phyloP scores from a whole-genome alignment of 306 rosid genomes.

The Malus orientalis region DNA sequence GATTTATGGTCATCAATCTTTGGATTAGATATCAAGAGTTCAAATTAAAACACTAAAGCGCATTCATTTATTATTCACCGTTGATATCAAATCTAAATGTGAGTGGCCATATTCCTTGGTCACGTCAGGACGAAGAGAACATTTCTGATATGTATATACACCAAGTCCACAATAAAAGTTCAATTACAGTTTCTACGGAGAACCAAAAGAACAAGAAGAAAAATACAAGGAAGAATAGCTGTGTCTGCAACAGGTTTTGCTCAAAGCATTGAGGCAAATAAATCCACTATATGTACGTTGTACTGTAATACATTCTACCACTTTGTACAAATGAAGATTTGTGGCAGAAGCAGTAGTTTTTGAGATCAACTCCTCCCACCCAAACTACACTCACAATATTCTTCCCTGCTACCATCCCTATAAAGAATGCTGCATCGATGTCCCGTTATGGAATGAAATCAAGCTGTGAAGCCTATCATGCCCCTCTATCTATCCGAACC shows the following conservation, averaged over 20 bases:
- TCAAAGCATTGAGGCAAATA: not conserved
- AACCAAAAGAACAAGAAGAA: not conserved
- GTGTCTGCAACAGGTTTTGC: not conserved
- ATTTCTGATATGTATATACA: not conserved
- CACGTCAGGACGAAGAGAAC: too few species aligned
- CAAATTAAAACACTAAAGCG: not conserved
- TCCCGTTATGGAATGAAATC: slow-evolving; percentile 14
- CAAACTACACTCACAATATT: slow-evolving; percentile 22
- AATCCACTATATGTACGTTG: slow-evolving; percentile 22
- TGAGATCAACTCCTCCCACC: slow-evolving; percentile 19
- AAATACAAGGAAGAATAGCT: not conserved
- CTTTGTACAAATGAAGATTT: slow-evolving; percentile 21
- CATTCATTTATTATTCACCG: not conserved
- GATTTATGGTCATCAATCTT: not conserved
- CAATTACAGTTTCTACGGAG: not conserved
- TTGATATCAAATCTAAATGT: too few species aligned
- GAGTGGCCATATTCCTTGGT: too few species aligned
- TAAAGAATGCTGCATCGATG: slow-evolving; percentile 28
- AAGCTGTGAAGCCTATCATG: slow-evolving; percentile 35
- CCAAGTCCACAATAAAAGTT: not conserved
- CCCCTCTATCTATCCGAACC: slow-evolving; percentile 26
- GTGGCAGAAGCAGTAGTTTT: slow-evolving; percentile 29
- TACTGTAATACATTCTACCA: not conserved
- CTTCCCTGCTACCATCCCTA: slow-evolving; percentile 25
- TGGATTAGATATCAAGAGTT: not conserved